phyloP scores from a whole-genome alignment of 345 rosid genomes.

The Eutrema heterophyllum region DNA sequence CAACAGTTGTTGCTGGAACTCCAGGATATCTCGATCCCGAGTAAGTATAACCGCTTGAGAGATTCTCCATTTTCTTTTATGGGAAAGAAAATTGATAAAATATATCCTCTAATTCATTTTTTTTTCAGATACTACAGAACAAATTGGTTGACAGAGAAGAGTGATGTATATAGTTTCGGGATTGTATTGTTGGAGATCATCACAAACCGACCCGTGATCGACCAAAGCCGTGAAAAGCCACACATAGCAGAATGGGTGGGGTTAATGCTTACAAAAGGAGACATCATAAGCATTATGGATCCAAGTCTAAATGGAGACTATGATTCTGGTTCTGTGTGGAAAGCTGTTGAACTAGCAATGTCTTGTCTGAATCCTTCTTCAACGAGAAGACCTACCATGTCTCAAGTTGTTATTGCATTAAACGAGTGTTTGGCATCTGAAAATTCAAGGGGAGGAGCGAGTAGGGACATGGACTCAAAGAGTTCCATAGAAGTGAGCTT shows the following conservation, averaged over 20 bases:
- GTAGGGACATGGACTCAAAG: conserved; percentile 3
- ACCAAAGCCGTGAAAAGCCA: too few species aligned
- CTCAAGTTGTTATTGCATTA: conserved; percentile 28
- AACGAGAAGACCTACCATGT: conserved; percentile 38
- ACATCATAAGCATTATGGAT: conserved; percentile 36
- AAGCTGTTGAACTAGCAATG: conserved; percentile 40
- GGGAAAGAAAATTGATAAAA: background rate
- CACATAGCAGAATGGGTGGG: too few species aligned
- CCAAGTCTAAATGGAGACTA: conserved; percentile 34
- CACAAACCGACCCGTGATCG: too few species aligned
- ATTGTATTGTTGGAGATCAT: too few species aligned
- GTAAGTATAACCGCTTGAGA: background rate
- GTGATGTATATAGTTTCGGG: too few species aligned
- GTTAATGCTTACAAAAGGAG: conserved; percentile 30
- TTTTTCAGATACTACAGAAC: conserved; percentile 8
- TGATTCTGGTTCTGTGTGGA: conserved; percentile 35
- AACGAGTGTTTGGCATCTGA: conserved; percentile 27
- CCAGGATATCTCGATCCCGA: conserved; percentile 28
- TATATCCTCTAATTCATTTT: background rate
- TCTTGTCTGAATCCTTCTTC: conserved; percentile 25
- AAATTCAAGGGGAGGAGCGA: background rate
- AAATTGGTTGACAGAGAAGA: too few species aligned
- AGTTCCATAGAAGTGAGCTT: conserved; percentile 5
- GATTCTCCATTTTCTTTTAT: background rate
- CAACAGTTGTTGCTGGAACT: conserved; percentile 30